Evolutionary conservation across 176 grass and related monocot genomes (phyloP), one percentile per base, ranked within the genome.

Genomic region (Oropetium thomaeum): DNA sequence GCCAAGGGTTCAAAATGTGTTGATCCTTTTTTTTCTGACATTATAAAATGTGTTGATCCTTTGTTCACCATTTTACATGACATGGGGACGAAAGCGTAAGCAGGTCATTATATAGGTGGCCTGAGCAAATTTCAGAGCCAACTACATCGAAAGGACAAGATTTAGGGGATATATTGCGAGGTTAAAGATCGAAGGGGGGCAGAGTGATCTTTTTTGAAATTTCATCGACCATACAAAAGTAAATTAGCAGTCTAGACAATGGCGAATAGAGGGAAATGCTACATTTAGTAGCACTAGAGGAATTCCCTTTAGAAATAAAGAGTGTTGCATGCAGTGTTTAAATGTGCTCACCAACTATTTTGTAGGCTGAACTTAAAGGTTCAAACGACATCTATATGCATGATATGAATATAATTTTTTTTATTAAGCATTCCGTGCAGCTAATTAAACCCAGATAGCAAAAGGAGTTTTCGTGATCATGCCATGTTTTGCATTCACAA

Each of bases 361-460:
- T 52, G n/a, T 27, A 22, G 6, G 38, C 22, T 40, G 7, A 72
- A 55, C n/a, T 43, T 15, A 67, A 67, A 67, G 49, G 29, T 57
- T 72, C 17, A 12, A 55, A 27, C 19, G 27, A 30, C 26, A 58
- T 0, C 8, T 1, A 31, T 27, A 48, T 22, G 49, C 49, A 29
- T 14, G 16, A n/a, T 40, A 35, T 66, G 33, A 49, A 14, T 29
- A 57, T 6, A 7, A n/a, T 37, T 60, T 71, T 73, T 71, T 43
- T 33, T 10, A 39, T 13, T 14, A 62, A 77, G 26, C 13, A 52
- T 27, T 70, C 7, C 53, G 1, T 77, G 57, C 55, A 22, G 62
- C 78, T 78, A 84, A 30, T 68, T 63, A 34, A 70, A 54, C 29
- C 19, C 40, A 31, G 19, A 70, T 26, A 65, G 47, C 1, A 53